These are phyloP conservation scores for Penicillium brevicompactum DNA, from an alignment of 2,329 filamentous ascomycete species.

Conservation along the genomic window DNA sequence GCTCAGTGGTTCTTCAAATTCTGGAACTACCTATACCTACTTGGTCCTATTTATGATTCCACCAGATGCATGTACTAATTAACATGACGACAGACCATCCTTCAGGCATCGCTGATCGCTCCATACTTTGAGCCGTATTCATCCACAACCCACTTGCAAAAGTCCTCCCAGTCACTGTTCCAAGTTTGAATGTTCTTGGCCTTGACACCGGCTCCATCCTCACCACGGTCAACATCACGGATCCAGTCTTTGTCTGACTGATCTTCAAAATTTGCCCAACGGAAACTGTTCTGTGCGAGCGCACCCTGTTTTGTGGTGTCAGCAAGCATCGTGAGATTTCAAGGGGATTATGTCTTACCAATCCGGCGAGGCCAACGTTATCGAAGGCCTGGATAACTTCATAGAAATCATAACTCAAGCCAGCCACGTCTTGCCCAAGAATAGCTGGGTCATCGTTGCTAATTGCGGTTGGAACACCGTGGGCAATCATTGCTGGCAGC, in stretches of 20 bases:
- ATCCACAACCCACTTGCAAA: constrained; percentile 75
- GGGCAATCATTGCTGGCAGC: constrained; percentile 76
- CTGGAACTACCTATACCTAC: not conserved
- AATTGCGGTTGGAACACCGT: constrained; percentile 77
- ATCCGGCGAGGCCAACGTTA: constrained; percentile 60
- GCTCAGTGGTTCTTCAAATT: not conserved
- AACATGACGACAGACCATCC: not conserved
- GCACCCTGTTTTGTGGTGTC: constrained; percentile 31
- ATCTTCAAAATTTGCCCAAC: constrained; percentile 85
- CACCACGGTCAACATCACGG: constrained; percentile 71
- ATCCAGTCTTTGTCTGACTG: constrained; percentile 69
- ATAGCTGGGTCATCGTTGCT: constrained; percentile 91
- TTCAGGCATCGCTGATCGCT: constrained; percentile 48
- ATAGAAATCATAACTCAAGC: constrained; percentile 91
- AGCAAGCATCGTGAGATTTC: not conserved
- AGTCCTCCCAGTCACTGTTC: constrained; percentile 79
- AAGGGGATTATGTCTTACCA: not conserved
- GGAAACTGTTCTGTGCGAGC: constrained; percentile 84
- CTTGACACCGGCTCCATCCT: constrained; percentile 68
- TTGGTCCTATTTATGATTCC: too few relatives aligned
- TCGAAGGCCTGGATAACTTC: constrained; percentile 88
- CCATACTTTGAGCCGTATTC: constrained; percentile 52
- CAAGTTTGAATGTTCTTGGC: constrained; percentile 73
- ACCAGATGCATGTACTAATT: too few relatives aligned
- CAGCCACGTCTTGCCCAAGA: constrained; percentile 76